Percentiles rank a stretch among this genome's conserved stretches.
phyloP scores from a whole-genome alignment of 176 grass and related monocot species.

The Oryza nivara region DNA sequence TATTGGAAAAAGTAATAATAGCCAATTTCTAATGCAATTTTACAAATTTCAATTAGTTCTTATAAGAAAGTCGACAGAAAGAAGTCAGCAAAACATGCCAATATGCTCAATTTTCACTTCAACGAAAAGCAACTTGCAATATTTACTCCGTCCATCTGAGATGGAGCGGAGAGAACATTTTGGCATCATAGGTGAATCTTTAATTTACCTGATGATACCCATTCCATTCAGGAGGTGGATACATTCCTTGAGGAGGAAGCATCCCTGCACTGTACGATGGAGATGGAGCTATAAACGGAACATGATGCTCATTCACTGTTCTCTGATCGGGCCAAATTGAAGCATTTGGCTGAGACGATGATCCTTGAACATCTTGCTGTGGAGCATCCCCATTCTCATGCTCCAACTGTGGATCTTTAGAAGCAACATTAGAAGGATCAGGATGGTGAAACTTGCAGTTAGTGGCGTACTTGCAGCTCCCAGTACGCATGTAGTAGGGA shows the following conservation, averaged over 20 bases:
- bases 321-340: conserved; percentile 60
- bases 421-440: conserved; percentile 64
- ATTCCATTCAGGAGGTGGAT: conserved; percentile 68
- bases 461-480: conserved; percentile 84
- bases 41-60: not conserved
- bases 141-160: not conserved
- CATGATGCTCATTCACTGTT: conserved; percentile 51
- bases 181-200: conserved; percentile 10
- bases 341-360: conserved; percentile 46
- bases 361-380: conserved; percentile 57
- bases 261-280: conserved; percentile 60
- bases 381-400: conserved; percentile 50
- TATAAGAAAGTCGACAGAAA: not conserved
- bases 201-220: conserved; percentile 87
- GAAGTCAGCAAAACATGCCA: conserved; percentile 15
- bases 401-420: conserved; percentile 49
- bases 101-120: conserved; percentile 5
- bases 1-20: no score
- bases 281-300: conserved; percentile 68
- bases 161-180: conserved; percentile 14
- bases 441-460: conserved; percentile 94
- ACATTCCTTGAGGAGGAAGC: conserved; percentile 70
- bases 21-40: not conserved
- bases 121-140: not conserved
- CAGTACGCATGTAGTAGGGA: conserved; percentile 91